Evolutionary conservation across 2,329 filamentous ascomycete species (phyloP), one percentile per base, ranked within the genome.

Genomic region (Fusarium falciforme): DNA sequence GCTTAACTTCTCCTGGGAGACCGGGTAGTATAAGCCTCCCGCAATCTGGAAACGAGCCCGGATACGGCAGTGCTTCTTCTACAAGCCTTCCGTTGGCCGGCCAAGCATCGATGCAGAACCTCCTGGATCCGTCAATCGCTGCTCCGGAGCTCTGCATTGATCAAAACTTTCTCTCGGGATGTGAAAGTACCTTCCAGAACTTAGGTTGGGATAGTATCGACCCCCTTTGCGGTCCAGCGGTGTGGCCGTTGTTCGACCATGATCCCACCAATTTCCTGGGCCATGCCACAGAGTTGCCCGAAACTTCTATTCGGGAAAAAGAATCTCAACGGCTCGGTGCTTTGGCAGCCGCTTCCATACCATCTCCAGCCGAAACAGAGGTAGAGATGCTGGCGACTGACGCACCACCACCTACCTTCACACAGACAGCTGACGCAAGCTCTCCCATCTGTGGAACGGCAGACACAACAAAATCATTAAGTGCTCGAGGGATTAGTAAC

Each of bases 1-100:
- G 8, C 2, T 4, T n/a, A 9, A n/a, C 9, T n/a, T 10, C 36
- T n/a, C 4, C 36, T 2, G 8, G 2, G 8, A 7, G 36, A 2
- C 8, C 17, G 9, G 9, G 17, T 7, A 38, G 7, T 7, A 38
- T 5, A 38, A 38, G 4, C 17, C 36, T 38, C 8, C 17, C 17
- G 36, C 8, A 38, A 38, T 9, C 36, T n/a, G 17, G 36, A 38
- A 38, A 38, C 8, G 36, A 38, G 8, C 36, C 17, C 16, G 17
- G 36, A 38, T n/a, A n/a, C 9, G 36, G 36, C 16, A n/a, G 4
- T 38, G 8, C 4, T 1, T n/a, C 36, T 10, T 38, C 36, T 7
- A n/a, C 36, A 38, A 10, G 36, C 36, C 17, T n/a, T 38, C 8
- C 36, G n/a, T 38, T 7, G 4, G 36, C 17, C 17, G 7, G 36